These are phyloP conservation scores for Dryadomyces quercivorus DNA, from an alignment of 2,329 filamentous ascomycete genomes.

Conservation along the genomic window DNA sequence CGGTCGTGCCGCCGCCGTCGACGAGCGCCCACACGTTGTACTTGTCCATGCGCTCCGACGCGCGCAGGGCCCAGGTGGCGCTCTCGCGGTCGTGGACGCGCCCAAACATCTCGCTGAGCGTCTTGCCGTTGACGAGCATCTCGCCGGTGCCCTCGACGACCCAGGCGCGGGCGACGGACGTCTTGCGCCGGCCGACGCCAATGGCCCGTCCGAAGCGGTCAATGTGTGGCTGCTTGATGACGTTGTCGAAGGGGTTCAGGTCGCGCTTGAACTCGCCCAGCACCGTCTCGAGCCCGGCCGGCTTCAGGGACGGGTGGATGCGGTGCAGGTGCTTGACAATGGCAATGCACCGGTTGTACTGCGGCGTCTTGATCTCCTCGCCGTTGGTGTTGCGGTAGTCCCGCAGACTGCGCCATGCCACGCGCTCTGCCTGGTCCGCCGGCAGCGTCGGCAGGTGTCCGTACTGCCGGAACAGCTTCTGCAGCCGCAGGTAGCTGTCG, in stretches of 20 bases:
- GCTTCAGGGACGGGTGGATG: slow-evolving; percentile 70
- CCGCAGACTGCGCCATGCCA: slow-evolving; percentile 68
- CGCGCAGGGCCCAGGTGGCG: slow-evolving; percentile 79
- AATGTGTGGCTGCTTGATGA: slow-evolving; percentile 49
- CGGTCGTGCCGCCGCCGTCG: slow-evolving; percentile 79
- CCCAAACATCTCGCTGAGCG: slow-evolving; percentile 69
- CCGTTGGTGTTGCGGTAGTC: slow-evolving; percentile 63
- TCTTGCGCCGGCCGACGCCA: slow-evolving; percentile 78
- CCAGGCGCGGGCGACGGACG: slow-evolving; percentile 71
- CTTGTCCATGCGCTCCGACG: slow-evolving; percentile 75
- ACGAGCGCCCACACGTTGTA: slow-evolving; percentile 92
- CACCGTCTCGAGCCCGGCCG: slow-evolving; percentile 51
- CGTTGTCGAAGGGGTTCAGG: slow-evolving; percentile 57
- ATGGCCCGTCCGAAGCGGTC: slow-evolving; percentile 69
- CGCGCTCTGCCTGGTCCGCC: slow-evolving; percentile 52
- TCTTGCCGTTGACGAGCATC: slow-evolving; percentile 79
- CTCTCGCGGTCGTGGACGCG: slow-evolving; percentile 90
- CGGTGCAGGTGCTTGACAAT: slow-evolving; percentile 71
- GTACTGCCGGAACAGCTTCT: slow-evolving; percentile 60
- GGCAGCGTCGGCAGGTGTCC: slow-evolving; percentile 58
- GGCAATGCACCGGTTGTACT: slow-evolving; percentile 65
- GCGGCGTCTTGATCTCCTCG: slow-evolving; percentile 61
- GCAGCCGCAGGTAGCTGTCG: slow-evolving; percentile 66
- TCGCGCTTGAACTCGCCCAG: slow-evolving; percentile 62
- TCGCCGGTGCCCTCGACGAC: slow-evolving; percentile 89